Evolutionary conservation across 352 stramenopile genomes (phyloP), one percentile per base, ranked within the genome.

Genomic region (Saprolegnia parasitica): DNA sequence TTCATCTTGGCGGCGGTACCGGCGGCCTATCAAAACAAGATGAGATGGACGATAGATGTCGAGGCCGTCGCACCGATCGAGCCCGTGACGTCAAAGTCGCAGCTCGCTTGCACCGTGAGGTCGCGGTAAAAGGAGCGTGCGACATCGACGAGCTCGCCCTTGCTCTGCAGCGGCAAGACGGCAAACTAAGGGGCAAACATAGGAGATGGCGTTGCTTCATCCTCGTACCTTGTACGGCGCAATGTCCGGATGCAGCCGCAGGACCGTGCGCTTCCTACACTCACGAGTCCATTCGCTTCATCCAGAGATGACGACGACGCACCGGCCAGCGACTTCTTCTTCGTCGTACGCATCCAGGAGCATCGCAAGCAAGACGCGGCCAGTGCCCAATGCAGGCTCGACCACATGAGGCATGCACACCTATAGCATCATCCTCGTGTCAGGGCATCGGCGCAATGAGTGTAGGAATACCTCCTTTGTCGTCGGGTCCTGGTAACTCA

Each of bases 1-100:
- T 84, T 99, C 96, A 73, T 99, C 97, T 67, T 98, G 93, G 55
- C 97, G 88, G 50, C 96, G 89, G 77, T 99, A 99, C 23, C 95
- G 85, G 20, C 84, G 84, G 13, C 86, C 66, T 72, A 68, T 4
- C 8, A 68, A 26, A 29, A 66, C 32, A 72, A 37, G 10, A 47
- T 32, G 11, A 21, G 16, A 23, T 21, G 40, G 21, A 45, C n/a
- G 21, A 24, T 70, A 18, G 0, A 39, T 16, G 24, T 35, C 29
- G 29, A 23, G 24, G 42, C 73, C 32, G 16, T 76, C 70, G 72
- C 63, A 57, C 46, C 83, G 54, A 93, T 91, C 68, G 81, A 96
- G 29, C 94, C 92, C n/a, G 88, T 74, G 46, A 93, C 83, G 77
- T 98, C 95, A 71, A 92, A 98, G 68, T 94, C 78, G 35, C 96